Percentiles rank a stretch among this genome's conserved stretches.
Conservation (phyloP, 2,329 filamentous ascomycete genomes). For the Trichoderma endophyticum region DNA sequence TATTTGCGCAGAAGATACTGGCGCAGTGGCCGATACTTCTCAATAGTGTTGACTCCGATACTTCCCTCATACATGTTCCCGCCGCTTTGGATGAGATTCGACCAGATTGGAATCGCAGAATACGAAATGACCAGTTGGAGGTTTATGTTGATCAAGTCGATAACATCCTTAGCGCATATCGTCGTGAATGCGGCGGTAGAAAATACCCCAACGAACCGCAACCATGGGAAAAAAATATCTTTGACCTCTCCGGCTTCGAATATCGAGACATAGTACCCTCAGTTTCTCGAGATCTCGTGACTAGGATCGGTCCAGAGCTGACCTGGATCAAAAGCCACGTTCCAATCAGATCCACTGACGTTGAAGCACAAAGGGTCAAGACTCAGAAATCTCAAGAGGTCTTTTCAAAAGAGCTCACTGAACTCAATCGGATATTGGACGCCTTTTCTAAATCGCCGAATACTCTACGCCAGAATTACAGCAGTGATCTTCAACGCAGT, state of each 20-base stretch:
- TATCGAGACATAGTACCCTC: neutral
- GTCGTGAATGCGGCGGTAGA: neutral
- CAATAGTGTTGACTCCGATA: too few species aligned
- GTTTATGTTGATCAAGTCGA: neutral
- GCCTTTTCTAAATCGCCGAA: slow-evolving; percentile 13
- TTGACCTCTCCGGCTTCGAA: neutral
- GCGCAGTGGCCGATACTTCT: too few species aligned
- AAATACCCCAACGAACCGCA: too few species aligned
- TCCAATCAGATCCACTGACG: neutral
- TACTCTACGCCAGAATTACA: slow-evolving; percentile 20
- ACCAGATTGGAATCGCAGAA: slow-evolving; percentile 7
- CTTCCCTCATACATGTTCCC: neutral
- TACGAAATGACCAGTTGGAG: neutral
- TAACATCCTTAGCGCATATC: neutral
- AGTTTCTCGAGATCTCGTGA: neutral
- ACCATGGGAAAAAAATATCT: too few species aligned
- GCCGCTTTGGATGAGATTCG: neutral
- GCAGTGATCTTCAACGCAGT: slow-evolving; percentile 20
- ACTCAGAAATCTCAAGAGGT: neutral
- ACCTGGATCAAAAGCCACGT: neutral
- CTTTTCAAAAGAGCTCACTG: neutral
- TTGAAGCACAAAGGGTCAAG: neutral
- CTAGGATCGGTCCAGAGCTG: neutral
- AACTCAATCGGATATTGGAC: neutral
- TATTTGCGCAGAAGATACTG: too few species aligned